Evolutionary conservation across 257 asterid genomes (phyloP).

Genomic region (Nyctanthes arbortristis): DNA sequence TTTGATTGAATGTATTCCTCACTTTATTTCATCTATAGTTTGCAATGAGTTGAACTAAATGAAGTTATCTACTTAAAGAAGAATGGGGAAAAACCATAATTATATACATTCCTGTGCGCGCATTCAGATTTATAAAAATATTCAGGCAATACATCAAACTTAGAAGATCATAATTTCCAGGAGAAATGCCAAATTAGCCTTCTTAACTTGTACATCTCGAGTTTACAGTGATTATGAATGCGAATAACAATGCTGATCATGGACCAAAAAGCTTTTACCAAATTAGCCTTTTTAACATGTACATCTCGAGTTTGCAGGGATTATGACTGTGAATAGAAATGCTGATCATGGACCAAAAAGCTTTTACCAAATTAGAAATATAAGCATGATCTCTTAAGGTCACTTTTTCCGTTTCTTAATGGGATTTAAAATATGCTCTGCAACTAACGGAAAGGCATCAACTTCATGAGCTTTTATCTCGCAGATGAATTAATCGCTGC

Average conservation of each 20-base stretch:
- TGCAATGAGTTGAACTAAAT: too few relatives aligned
- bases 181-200: background rate
- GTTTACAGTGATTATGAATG: background rate
- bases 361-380: background rate
- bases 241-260: background rate
- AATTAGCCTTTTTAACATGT: background rate
- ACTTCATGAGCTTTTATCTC: background rate
- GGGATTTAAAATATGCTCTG: background rate
- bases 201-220: background rate
- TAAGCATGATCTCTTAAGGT: background rate
- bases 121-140: background rate
- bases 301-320: background rate
- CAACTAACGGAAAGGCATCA: background rate
- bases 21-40: too few relatives aligned
- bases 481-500: background rate
- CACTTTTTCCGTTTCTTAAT: background rate
- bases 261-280: background rate
- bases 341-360: background rate
- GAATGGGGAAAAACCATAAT: background rate
- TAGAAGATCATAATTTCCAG: conserved; percentile 7
- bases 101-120: background rate
- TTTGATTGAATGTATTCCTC: too few relatives aligned
- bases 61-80: too few relatives aligned
- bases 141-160: background rate
- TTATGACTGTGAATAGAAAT: background rate